Evolutionary conservation across 2,329 filamentous ascomycete genomes (phyloP), one percentile per base, ranked within the genome.

Genomic region (Cryphonectria nitschkei): DNA sequence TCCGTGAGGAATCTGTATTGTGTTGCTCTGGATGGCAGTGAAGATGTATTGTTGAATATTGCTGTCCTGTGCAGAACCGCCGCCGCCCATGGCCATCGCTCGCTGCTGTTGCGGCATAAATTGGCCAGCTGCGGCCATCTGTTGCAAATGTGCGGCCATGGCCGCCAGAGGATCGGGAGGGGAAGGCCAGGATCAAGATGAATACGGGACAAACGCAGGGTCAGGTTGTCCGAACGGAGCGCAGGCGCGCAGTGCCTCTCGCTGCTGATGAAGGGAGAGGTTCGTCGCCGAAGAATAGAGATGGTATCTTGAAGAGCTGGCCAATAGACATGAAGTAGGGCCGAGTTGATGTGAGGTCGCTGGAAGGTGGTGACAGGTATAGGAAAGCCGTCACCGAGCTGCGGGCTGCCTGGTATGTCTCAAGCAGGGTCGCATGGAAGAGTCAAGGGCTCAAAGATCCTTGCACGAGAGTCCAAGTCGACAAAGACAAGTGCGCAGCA

Each of bases 131-230:
- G 80, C 81, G 77, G 80, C 82, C 85, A 89, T 88, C 76, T 87
- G 86, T 79, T 85, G 84, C 81, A 89, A 85, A 75, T 88, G 88
- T 77, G 84, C 86, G 82, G 87, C 87, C 87, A 89, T 89, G 80
- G 84, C 85, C 82, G 84, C 84, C 75, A 73, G 71, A 67, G 71
- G 32, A 60, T 56, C 32, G 66, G 62, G 69, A 43, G 56, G n/a
- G 52, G 19, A 54, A 64, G 64, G 58, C 71, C 71, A 73, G 65
- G 50, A 63, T 73, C 67, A 71, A 29, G 63, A 52, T 39, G 41
- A n/a, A 22, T 66, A 54, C 54, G 62, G 56, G 60, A 32, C 22
- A 26, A 64, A 67, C 46, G 58, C 68, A 71, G 67, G 43, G 26
- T 41, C 46, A 65, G 39, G 56, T 64, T 67, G 62, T 50, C 65